These are phyloP conservation scores for Panicum hallii DNA, from an alignment of 202 grass and related monocot species.

Conservation along the genomic window DNA sequence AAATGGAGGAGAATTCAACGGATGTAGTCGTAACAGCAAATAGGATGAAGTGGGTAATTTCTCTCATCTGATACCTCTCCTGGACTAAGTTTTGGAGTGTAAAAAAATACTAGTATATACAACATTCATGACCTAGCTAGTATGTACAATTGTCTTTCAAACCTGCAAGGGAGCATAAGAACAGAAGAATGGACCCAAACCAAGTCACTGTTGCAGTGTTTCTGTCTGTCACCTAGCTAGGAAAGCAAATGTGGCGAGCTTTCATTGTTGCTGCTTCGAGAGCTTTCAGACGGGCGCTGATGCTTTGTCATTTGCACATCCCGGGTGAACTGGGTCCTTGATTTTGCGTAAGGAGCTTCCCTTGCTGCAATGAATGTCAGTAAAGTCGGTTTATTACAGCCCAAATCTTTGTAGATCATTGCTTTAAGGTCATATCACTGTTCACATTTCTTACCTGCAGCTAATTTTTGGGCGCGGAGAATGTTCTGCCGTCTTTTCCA, in stretches of 20 bases:
- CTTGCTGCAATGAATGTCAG: conserved; percentile 58
- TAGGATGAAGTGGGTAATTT: conserved; percentile 6
- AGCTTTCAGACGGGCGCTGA: conserved; percentile 63
- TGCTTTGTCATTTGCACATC: conserved; percentile 90
- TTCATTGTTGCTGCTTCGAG: conserved; percentile 52
- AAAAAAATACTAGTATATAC: conserved; percentile 34
- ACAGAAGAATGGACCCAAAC: conserved; percentile 19
- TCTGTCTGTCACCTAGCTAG: conserved; percentile 8
- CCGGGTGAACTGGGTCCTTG: conserved; percentile 80
- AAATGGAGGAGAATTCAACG: neutral
- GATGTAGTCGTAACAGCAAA: conserved; percentile 7
- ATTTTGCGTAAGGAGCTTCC: conserved; percentile 99
- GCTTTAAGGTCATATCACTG: conserved; percentile 15
- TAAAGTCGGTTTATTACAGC: neutral
- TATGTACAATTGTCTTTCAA: conserved; percentile 58
- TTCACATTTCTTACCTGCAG: conserved; percentile 64
- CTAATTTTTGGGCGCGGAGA: conserved; percentile 75
- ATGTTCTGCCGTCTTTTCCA: conserved; percentile 97
- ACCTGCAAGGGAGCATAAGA: conserved; percentile 1
- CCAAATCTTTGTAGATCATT: conserved; percentile 22
- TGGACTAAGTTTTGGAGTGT: neutral
- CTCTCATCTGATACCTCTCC: neutral
- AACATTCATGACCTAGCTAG: conserved; percentile 43
- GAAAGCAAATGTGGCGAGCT: conserved; percentile 52
- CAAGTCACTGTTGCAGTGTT: neutral